Base-by-base conservation (phyloP, 2,329 filamentous ascomycete species). In the Neodidymelliopsis sp. region DNA sequence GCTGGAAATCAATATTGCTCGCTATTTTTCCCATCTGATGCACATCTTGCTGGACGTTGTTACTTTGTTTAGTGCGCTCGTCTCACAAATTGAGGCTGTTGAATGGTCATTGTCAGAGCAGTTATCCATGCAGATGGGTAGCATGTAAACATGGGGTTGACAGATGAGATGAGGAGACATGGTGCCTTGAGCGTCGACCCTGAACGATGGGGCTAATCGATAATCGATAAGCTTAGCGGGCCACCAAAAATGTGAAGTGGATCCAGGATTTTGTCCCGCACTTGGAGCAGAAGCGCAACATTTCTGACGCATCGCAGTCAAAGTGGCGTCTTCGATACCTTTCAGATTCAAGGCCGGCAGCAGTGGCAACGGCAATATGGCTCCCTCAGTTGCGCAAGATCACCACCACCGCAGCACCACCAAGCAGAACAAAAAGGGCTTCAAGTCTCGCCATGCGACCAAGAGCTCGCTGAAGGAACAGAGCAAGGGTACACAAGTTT, bases 391-490 rank as follows among this genome's bases (percentile, higher is more conserved):
- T 9, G 79, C 80, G 56, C 56, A 60, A 22, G 74, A 79, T 61
- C 91, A 97, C 75, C 92, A 93, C 70, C 94, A 99, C 75, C 84
- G 93, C 73, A 90, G 90, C 68, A 97, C 92, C 49, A 96, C 92
- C 43, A 99, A 97, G 81, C 80, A 85, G 66, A 77, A 83, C 59
- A 86, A 96, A 77, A 99, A 99, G 80, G 74, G 87, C 19, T 99
- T 92, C 82, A 99, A 99, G 77, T 91, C 90, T 49, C 87, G 87
- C 71, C 92, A 96, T 78, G 84, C 92, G 29, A 91, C 90, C 54
- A 97, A 97, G 75, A 86, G 90, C 67, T 84, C 90, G 49, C 75
- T 97, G 68, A 91, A 94, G 71, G 90, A 96, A 58, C 81, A 85
- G 59, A 83, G 86, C 50, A 97, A 97, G 80, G 92, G 90, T 91